Evolutionary conservation across 2,329 filamentous ascomycete species (phyloP).

Genomic region (Colletotrichum sp.): DNA sequence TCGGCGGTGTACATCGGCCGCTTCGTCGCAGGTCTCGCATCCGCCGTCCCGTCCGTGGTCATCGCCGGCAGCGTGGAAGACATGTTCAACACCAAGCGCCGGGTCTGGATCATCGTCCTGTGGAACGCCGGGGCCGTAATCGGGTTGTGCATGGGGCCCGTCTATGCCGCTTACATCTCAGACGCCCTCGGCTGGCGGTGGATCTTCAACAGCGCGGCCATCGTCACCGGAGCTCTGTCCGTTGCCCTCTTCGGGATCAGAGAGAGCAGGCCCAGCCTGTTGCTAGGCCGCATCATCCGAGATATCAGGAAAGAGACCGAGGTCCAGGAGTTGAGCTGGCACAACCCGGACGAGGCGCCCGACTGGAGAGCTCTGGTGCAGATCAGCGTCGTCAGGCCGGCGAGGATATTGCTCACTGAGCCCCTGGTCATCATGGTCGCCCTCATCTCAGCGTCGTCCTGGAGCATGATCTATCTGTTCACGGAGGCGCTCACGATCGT

Average conservation of each 20-base stretch:
- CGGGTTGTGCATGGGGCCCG: constrained; percentile 47
- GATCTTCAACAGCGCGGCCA: constrained; percentile 47
- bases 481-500: constrained; percentile 45
- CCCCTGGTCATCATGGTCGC: constrained; percentile 49
- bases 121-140: constrained; percentile 48
- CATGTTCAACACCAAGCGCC: constrained; percentile 47
- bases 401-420: constrained; percentile 47
- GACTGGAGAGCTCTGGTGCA: constrained; percentile 39
- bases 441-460: constrained; percentile 45
- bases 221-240: constrained; percentile 36
- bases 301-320: constrained; percentile 7
- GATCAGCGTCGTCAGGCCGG: constrained; percentile 43
- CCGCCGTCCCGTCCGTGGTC: constrained; percentile 51
- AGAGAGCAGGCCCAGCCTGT: constrained; percentile 48
- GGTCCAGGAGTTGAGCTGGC: constrained; percentile 24
- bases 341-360: constrained; percentile 44
- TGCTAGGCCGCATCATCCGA: constrained; percentile 33
- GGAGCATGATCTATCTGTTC: constrained; percentile 53
- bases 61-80: constrained; percentile 54
- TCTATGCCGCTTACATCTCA: constrained; percentile 46
- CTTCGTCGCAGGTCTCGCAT: constrained; percentile 46
- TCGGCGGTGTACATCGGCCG: constrained; percentile 43
- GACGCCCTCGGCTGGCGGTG: constrained; percentile 44
- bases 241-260: constrained; percentile 39
- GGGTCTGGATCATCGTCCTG: constrained; percentile 50